A percentile compares a stretch with the other conserved stretches of the same genome.
phyloP scores from a whole-genome alignment of 305 asterid species.

The Fraxinus sp. region DNA sequence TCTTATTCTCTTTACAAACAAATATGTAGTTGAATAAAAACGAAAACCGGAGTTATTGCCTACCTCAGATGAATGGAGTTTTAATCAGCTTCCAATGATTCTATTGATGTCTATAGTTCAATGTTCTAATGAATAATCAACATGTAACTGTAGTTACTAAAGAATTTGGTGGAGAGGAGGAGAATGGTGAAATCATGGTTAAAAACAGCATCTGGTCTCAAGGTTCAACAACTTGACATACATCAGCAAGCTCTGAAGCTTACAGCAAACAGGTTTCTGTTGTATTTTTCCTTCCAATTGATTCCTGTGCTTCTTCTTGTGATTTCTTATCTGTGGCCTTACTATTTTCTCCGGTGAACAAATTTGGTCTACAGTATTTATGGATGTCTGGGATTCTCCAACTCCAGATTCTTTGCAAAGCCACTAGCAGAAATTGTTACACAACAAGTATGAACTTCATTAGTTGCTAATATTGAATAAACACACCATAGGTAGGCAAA shows the following conservation, averaged over 20 bases:
- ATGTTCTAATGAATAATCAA: background rate
- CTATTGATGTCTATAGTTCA: background rate
- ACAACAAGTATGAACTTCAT: constrained; percentile 55
- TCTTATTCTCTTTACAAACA: background rate
- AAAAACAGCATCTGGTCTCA: constrained; percentile 82
- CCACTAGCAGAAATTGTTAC: constrained; percentile 96
- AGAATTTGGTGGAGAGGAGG: constrained; percentile 88
- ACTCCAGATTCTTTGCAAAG: constrained; percentile 95
- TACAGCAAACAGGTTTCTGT: constrained; percentile 90
- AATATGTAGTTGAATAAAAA: background rate
- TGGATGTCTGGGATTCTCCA: constrained; percentile 95
- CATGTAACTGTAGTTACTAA: constrained; percentile 58
- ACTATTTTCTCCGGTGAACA: constrained; percentile 17
- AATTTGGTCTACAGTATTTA: constrained; percentile 67
- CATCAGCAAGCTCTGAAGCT: constrained; percentile 97
- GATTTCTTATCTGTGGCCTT: constrained; percentile 8
- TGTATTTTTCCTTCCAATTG: constrained; percentile 11
- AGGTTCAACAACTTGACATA: constrained; percentile 90
- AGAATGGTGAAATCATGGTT: constrained; percentile 72
- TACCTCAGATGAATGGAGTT: background rate
- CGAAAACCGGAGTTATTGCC: background rate
- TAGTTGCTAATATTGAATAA: constrained; percentile 18
- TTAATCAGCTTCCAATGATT: background rate
- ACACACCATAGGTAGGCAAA: constrained; percentile 11
- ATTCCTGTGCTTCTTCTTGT: constrained; percentile 17